Evolutionary conservation across 768 basidiomycete species (phyloP).

Genomic region (Boletus subparvulus): DNA sequence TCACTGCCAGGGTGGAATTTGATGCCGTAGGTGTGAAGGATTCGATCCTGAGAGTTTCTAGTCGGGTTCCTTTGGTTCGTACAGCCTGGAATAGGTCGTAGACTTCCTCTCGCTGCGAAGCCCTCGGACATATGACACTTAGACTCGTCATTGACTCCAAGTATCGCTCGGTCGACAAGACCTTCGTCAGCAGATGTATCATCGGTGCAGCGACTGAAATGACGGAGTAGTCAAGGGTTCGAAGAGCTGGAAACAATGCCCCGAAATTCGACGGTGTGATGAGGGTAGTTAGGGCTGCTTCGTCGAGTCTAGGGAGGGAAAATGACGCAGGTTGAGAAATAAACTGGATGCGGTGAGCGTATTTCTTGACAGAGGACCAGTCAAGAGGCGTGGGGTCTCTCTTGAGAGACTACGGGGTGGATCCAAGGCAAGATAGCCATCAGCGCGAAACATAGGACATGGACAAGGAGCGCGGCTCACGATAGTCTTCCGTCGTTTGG

Average conservation of each 20-base stretch:
- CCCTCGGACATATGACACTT: conserved; percentile 25
- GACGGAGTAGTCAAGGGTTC: conserved; percentile 28
- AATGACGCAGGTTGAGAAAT: conserved; percentile 27
- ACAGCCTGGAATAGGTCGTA: conserved; percentile 24
- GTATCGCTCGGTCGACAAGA: conserved; percentile 19
- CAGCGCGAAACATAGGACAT: neutral
- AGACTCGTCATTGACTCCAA: conserved; percentile 22
- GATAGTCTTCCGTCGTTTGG: conserved; percentile 16
- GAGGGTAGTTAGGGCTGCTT: conserved; percentile 20
- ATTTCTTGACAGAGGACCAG: conserved; percentile 24
- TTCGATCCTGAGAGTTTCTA: conserved; percentile 22
- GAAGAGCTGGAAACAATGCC: conserved; percentile 25
- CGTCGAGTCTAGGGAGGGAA: conserved; percentile 25
- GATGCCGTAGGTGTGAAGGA: conserved; percentile 20
- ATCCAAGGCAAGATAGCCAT: neutral
- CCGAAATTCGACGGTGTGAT: conserved; percentile 23
- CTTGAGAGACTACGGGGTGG: conserved; percentile 18
- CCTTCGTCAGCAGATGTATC: conserved; percentile 16
- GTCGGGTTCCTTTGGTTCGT: conserved; percentile 16
- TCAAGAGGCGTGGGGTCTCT: conserved; percentile 19
- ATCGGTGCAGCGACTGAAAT: conserved; percentile 22
- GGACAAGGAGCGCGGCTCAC: conserved; percentile 13
- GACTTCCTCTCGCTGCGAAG: conserved; percentile 17
- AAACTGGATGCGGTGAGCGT: conserved; percentile 24
- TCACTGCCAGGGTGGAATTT: conserved; percentile 15